Base-by-base conservation (phyloP, 768 basidiomycete genomes). In the Lentinula guzmanii region DNA sequence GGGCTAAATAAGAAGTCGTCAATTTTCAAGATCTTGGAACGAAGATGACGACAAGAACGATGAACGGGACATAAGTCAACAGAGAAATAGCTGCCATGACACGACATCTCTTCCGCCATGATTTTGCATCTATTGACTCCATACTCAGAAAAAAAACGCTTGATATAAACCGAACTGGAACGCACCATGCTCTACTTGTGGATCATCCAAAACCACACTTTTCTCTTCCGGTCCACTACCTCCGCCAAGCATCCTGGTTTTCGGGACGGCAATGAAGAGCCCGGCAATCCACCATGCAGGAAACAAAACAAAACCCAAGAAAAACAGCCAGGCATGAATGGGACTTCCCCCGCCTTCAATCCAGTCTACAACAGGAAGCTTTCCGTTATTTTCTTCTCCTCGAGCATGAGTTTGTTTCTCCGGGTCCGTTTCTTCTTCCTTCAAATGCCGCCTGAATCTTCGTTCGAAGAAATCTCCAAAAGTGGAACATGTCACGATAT, bases 271-370 rank as follows among this genome's bases (percentile, higher is more conserved):
- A 52, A 77, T 69, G 16, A 66, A 62, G 61, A 80, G 79, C 7
- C 76, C 77, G 71, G 81, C 72, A 71, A 70, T 76, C 89, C 75
- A 91, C 76, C 88, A 90, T 74, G 89, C 70, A 74, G 74, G 90
- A 67, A 75, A 90, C 71, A 78, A 71, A 70, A 75, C 78, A 68
- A 91, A 91, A 13, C 89, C 90, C 60, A 87, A 60, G 69, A 90
- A 91, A 72, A 93, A 92, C 28, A 85, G 70, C 90, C 90, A 91
- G 11, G 87, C 86, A 63, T 90, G 89, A 28, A 84, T 61, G 3
- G 89, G 83, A 64, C 68, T 58, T 75, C 79, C 46, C 69, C 77
- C 13, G 70, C 73, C 67, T 77, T 76, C 58, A 85, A 85, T 35
- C 79, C 81, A n/a, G 79, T 79, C 50, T 80, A 74, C 61, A 72